Conservation (phyloP, 1,139 yeast species). For the Pichia kudriavzevii region DNA sequence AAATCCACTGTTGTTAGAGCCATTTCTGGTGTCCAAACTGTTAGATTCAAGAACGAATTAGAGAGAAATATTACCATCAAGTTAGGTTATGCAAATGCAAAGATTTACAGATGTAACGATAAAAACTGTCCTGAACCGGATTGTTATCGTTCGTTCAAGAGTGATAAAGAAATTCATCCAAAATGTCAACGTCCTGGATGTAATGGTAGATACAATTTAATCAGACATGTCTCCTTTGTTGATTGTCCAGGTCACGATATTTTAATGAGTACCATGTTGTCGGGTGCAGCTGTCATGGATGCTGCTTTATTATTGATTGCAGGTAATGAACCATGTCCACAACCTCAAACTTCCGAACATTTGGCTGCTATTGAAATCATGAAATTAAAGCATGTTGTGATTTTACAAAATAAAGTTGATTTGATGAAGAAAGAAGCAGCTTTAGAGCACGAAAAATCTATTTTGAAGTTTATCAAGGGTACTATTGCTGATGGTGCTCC, state of each 20-base stretch:
- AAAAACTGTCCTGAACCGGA: slow-evolving; percentile 89
- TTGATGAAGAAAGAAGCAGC: slow-evolving; percentile 97
- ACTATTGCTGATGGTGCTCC: slow-evolving; percentile 99
- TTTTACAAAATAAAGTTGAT: slow-evolving; percentile 96
- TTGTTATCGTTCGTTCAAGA: slow-evolving; percentile 88
- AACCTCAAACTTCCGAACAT: slow-evolving; percentile 99
- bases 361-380: slow-evolving; percentile 98
- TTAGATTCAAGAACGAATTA: slow-evolving; percentile 95
- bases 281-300: slow-evolving; percentile 99
- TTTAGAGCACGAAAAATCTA: slow-evolving; percentile 88
- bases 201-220: slow-evolving; percentile 74
- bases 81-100: slow-evolving; percentile 97
- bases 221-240: slow-evolving; percentile 96
- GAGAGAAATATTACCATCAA: slow-evolving; percentile 99
- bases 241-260: slow-evolving; percentile 99
- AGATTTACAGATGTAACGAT: slow-evolving; percentile 88
- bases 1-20: slow-evolving; percentile 98
- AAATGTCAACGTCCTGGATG: slow-evolving; percentile 83
- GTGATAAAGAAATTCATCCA: slow-evolving; percentile 92
- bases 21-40: slow-evolving; percentile 97
- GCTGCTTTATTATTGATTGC: slow-evolving; percentile 95
- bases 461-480: slow-evolving; percentile 87
- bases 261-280: slow-evolving; percentile 99
- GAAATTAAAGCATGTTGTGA: slow-evolving; percentile 95
- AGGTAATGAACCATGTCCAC: slow-evolving; percentile 98